Evolutionary conservation across 352 stramenopile species (phyloP), one percentile per base, ranked within the genome.

Genomic region (Pythium aquatile): DNA sequence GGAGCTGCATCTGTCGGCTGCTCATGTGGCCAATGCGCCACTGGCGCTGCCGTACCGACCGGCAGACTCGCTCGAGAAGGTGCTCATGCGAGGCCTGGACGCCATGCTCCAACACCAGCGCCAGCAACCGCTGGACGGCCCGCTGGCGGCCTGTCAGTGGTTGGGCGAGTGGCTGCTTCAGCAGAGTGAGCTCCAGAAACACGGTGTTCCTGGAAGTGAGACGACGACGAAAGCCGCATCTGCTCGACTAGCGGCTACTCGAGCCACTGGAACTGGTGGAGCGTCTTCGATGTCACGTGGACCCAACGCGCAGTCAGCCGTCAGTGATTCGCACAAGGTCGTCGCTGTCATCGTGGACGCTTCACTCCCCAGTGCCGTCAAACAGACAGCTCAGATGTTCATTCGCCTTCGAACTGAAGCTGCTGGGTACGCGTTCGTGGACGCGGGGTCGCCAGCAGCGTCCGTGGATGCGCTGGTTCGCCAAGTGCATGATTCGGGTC

Each of bases 141-240:
- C 77, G 37, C 42, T 85, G 14, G 72, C 77, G 48, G 79, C 76
- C 0, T 87, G 79, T 64, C 57, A 48, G 32, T 88, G 77, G 79
- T 74, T 88, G 8, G 77, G 79, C 14, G 53, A 78, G 49, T 86
- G 77, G 77, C 59, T 88, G 32, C 48, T 88, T 1, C 44, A 16
- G 37, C 47, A 74, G 20, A 60, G 53, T 37, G 55, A 68, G 53
- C 58, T 52, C 33, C 30, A 37, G 37, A 63, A 13, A 17, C 16
- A 47, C 3, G 10, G 54, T n/a, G 17, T 10, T 35, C 28, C 28
- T 46, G 10, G 32, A 4, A 10, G 20, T 47, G 6, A 14, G 30
- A 3, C 20, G 48, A 49, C 5, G 17, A 20, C 58, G 3, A 61
- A 44, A 30, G 13, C 7, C 20, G 4, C 51, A 7, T 33, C 53